A percentile compares a stretch with the other conserved stretches of the same genome.
These are phyloP conservation scores for Raphanus raphanistrum DNA, from an alignment of 345 rosid genomes.

Conservation along the genomic window DNA sequence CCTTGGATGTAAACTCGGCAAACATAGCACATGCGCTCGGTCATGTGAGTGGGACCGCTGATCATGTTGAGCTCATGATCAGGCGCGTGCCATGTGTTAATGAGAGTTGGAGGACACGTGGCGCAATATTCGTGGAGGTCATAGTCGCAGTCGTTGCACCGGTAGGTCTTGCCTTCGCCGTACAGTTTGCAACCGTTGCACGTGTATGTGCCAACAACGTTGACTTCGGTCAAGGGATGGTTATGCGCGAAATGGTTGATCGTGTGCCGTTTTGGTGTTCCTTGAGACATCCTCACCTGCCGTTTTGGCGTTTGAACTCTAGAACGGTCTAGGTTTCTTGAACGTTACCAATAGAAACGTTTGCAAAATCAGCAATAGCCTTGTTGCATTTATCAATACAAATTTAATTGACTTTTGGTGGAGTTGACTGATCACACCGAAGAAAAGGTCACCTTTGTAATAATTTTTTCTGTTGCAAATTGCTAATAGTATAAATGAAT, in stretches of 20 bases:
- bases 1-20: constrained; percentile 39
- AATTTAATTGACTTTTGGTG: constrained; percentile 28
- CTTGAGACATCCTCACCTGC: constrained; percentile 3
- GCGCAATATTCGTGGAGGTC: constrained; percentile 50
- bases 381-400: constrained; percentile 3
- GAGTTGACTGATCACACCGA: constrained; percentile 10
- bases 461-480: constrained; percentile 15
- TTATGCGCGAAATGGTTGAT: constrained; percentile 36
- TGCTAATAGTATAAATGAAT: constrained; percentile 24
- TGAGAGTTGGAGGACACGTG: constrained; percentile 28
- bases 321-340: neutral
- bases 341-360: neutral
- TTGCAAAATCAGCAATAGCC: constrained; percentile 7
- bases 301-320: neutral
- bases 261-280: neutral
- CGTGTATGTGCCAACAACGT: constrained; percentile 20
- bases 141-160: constrained; percentile 39
- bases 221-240: constrained; percentile 34
- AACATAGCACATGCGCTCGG: constrained; percentile 31
- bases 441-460: constrained; percentile 3
- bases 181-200: constrained; percentile 42
- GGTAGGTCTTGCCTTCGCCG: constrained; percentile 35
- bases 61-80: constrained; percentile 32
- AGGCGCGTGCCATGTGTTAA: constrained; percentile 37
- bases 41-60: constrained; percentile 1